These are phyloP conservation scores for Wickerhamomyces subpelliculosus DNA, from an alignment of 805 yeast species.

Conservation along the genomic window DNA sequence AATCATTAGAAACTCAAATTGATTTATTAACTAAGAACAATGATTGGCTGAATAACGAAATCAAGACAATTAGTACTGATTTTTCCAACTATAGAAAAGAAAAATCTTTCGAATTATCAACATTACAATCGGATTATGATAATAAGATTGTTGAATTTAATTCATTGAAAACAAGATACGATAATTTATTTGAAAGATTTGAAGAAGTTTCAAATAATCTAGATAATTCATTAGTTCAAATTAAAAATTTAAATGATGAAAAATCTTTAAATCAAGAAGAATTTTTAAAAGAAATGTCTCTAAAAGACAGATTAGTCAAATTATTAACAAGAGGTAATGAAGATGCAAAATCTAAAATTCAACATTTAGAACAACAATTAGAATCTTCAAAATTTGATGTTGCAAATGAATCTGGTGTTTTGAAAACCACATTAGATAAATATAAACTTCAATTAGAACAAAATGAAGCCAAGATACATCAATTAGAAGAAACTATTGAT, in stretches of 20 bases:
- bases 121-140: slow-evolving; percentile 24
- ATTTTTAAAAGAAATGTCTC: slow-evolving; percentile 48
- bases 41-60: slow-evolving; percentile 34
- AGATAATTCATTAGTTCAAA: slow-evolving; percentile 36
- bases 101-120: slow-evolving; percentile 19
- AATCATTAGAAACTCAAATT: slow-evolving; percentile 34
- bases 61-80: slow-evolving; percentile 26
- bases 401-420: slow-evolving; percentile 49
- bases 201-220: slow-evolving; percentile 30
- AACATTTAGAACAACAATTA: slow-evolving; percentile 42
- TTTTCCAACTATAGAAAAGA: slow-evolving; percentile 22
- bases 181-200: slow-evolving; percentile 28
- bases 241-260: slow-evolving; percentile 41
- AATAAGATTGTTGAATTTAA: slow-evolving; percentile 23
- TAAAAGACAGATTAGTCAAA: slow-evolving; percentile 55
- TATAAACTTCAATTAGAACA: slow-evolving; percentile 40
- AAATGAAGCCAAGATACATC: slow-evolving; percentile 35
- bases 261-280: slow-evolving; percentile 37
- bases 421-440: slow-evolving; percentile 53
- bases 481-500: slow-evolving; percentile 39
- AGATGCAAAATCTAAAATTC: slow-evolving; percentile 45
- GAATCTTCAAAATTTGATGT: slow-evolving; percentile 12
- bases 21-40: slow-evolving; percentile 33
- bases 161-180: slow-evolving; percentile 20
- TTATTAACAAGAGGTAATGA: slow-evolving; percentile 47